A percentile compares a stretch with the other conserved stretches of the same genome.
phyloP scores from a whole-genome alignment of 352 stramenopile genomes.

The Pythium plurisporium region DNA sequence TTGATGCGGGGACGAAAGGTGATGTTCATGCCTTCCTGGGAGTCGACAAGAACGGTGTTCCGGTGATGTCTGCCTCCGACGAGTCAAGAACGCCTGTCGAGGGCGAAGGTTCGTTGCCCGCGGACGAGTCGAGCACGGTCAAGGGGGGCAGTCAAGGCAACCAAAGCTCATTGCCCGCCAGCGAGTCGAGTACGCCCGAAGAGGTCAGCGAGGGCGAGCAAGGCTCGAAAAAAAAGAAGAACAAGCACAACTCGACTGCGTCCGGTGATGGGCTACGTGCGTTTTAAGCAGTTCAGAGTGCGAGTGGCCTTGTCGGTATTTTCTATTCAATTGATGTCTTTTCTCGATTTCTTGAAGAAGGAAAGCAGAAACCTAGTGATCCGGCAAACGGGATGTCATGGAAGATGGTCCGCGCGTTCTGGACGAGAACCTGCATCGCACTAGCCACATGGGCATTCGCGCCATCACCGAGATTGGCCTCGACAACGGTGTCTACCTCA shows the following conservation, averaged over 20 bases:
- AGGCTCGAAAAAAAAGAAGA: not conserved
- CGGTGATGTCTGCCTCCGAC: not conserved
- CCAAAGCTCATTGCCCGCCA: not conserved
- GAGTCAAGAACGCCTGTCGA: no score
- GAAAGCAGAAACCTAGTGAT: not conserved
- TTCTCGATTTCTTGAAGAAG: not conserved
- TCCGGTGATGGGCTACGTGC: not conserved
- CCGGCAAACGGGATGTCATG: not conserved
- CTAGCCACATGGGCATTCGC: not conserved
- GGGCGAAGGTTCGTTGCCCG: no score
- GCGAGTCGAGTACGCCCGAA: not conserved
- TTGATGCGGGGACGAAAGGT: not conserved
- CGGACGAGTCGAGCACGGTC: not conserved
- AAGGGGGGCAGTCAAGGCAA: not conserved
- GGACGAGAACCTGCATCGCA: not conserved
- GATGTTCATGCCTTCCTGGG: not conserved
- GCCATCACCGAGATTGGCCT: not conserved
- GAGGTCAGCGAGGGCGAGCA: not conserved
- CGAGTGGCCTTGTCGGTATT: not conserved
- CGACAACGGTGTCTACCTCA: not conserved
- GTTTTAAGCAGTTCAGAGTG: not conserved
- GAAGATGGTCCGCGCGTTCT: not conserved
- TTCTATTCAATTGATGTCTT: not conserved
- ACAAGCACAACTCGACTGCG: not conserved
- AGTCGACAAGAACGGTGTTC: not conserved